phyloP scores from a whole-genome alignment of 306 rosid species.

The Inga oerstediana region DNA sequence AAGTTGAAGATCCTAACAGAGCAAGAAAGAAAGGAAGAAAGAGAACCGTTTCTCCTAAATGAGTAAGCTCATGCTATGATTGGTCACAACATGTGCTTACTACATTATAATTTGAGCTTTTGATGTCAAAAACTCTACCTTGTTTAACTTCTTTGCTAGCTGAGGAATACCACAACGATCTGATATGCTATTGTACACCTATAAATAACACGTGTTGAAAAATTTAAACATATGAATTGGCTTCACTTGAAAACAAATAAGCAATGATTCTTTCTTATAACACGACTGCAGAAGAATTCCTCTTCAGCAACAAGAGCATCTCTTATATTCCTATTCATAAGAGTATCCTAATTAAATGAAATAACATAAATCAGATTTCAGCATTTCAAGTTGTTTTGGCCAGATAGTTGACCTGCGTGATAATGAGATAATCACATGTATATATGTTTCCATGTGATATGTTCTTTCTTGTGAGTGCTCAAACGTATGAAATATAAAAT shows the following conservation, averaged over 20 bases:
- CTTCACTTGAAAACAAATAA: constrained; percentile 20
- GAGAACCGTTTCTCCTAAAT: not conserved
- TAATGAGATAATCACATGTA: constrained; percentile 26
- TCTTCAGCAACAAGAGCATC: constrained; percentile 96
- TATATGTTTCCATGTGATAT: not conserved
- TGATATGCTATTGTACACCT: constrained; percentile 71
- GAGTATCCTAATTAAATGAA: constrained; percentile 69
- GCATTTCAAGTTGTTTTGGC: constrained; percentile 8
- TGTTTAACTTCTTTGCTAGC: constrained; percentile 94
- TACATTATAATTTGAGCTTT: constrained; percentile 15
- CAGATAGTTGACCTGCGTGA: constrained; percentile 22
- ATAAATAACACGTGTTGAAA: constrained; percentile 34
- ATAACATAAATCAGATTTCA: constrained; percentile 39
- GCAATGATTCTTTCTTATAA: constrained; percentile 62
- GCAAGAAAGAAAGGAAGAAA: not conserved
- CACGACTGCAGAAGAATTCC: constrained; percentile 77
- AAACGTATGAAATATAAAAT: constrained; percentile 1
- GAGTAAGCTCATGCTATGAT: constrained; percentile 3
- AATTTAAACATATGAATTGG: constrained; percentile 5
- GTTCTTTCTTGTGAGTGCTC: not conserved
- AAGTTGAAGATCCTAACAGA: constrained; percentile 3
- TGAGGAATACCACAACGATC: constrained; percentile 95
- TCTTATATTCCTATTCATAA: constrained; percentile 73
- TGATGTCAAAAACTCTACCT: constrained; percentile 57
- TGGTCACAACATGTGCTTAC: constrained; percentile 2